Evolutionary conservation across 768 basidiomycete species (phyloP).

Genomic region (Lentinula detonsa): DNA sequence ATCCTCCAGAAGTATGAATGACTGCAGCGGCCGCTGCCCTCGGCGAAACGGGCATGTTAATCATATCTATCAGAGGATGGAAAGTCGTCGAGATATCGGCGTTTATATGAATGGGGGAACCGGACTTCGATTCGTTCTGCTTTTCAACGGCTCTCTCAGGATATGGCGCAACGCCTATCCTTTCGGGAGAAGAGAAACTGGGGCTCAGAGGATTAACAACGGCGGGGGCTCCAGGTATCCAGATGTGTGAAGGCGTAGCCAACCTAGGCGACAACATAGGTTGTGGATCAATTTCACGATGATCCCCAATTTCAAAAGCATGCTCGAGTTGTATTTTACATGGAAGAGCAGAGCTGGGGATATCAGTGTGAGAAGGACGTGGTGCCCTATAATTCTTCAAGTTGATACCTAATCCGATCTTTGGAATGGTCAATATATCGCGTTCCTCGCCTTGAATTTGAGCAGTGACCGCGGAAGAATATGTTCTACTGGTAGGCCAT

Average conservation of each 20-base stretch:
- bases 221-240: conserved; percentile 54
- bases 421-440: conserved; percentile 24
- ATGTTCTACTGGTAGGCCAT: conserved; percentile 25
- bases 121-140: neutral
- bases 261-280: conserved; percentile 23
- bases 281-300: conserved; percentile 10
- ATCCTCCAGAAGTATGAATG: neutral
- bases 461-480: neutral
- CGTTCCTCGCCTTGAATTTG: conserved; percentile 12
- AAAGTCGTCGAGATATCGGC: conserved; percentile 19
- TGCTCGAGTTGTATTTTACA: neutral
- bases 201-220: conserved; percentile 27
- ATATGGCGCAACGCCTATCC: conserved; percentile 6
- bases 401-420: conserved; percentile 10
- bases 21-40: neutral
- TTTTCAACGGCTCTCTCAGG: conserved; percentile 4
- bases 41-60: neutral
- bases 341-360: neutral
- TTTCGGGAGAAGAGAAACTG: conserved; percentile 9
- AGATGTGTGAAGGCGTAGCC: conserved; percentile 49
- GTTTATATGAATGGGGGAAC: neutral
- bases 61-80: conserved; percentile 19
- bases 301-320: neutral
- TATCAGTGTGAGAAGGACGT: neutral
- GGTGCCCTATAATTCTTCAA: conserved; percentile 12